phyloP scores from a whole-genome alignment of 2,329 filamentous ascomycete genomes.

The Alternaria viburni region DNA sequence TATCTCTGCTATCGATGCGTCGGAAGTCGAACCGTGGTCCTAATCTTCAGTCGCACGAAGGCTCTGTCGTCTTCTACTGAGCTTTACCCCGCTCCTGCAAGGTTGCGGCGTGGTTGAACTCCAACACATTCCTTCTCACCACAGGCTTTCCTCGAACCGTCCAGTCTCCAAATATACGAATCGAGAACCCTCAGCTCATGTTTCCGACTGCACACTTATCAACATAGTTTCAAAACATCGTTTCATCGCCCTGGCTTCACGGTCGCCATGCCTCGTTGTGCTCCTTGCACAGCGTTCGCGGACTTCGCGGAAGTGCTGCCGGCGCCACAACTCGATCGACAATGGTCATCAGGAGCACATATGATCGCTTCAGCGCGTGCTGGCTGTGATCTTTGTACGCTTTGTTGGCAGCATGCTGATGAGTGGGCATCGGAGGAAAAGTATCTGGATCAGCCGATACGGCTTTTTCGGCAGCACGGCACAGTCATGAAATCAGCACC shows the following conservation, averaged over 20 bases:
- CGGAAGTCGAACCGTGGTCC: too few relatives aligned
- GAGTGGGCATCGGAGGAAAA: too few relatives aligned
- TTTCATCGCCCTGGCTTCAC: too few relatives aligned
- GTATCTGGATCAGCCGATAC: too few relatives aligned
- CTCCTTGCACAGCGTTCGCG: neutral
- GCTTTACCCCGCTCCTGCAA: neutral
- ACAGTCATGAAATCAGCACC: too few relatives aligned
- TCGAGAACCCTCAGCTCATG: too few relatives aligned
- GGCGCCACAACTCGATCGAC: neutral
- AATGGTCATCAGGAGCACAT: neutral
- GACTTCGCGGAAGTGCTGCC: neutral
- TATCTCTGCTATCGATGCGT: too few relatives aligned
- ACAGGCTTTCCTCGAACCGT: too few relatives aligned
- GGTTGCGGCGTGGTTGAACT: neutral
- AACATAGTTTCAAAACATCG: too few relatives aligned
- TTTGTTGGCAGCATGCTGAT: neutral
- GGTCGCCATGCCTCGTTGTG: neutral
- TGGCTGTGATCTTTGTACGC: neutral
- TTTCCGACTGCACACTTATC: too few relatives aligned
- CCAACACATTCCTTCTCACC: neutral
- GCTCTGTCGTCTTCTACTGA: neutral
- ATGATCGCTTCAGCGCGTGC: neutral
- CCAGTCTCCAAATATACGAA: too few relatives aligned
- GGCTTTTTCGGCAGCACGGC: too few relatives aligned
- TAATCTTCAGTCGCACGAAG: neutral